Evolutionary conservation across 2,329 filamentous ascomycete genomes (phyloP).

Genomic region (Gyromitra esculenta): DNA sequence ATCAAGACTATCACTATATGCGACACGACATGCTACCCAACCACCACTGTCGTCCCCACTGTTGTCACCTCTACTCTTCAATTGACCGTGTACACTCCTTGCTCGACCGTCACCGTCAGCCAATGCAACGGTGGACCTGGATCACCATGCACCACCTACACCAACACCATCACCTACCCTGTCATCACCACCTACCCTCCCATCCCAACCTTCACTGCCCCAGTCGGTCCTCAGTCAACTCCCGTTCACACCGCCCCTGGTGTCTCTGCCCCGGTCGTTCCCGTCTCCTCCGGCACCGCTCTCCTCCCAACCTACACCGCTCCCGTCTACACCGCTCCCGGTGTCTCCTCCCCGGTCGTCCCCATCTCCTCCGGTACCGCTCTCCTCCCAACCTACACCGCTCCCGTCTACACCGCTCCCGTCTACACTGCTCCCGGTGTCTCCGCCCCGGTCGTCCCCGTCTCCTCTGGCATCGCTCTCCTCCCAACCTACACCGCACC

Average conservation of each 20-base stretch:
- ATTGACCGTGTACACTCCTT: conserved; percentile 48
- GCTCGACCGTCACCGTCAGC: conserved; percentile 45
- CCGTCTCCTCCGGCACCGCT: background rate
- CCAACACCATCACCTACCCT: conserved; percentile 44
- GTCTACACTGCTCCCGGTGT: background rate
- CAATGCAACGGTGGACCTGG: conserved; percentile 34
- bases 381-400: background rate
- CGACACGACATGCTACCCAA: conserved; percentile 31
- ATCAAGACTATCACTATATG: conserved; percentile 45
- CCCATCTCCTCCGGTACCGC: background rate
- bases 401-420: background rate
- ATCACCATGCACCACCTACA: conserved; percentile 38
- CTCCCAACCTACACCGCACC: background rate
- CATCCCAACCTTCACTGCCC: conserved; percentile 27
- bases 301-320: background rate
- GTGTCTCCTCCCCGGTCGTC: background rate
- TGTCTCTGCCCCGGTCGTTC: background rate
- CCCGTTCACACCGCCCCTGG: background rate
- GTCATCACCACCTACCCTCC: conserved; percentile 40
- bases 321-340: background rate
- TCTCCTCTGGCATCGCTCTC: background rate
- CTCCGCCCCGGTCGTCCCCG: background rate
- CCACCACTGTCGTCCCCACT: conserved; percentile 37
- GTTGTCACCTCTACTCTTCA: conserved; percentile 47
- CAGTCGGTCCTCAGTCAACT: background rate